A percentile compares a stretch with the other conserved stretches of the same genome.
Evolutionary conservation across 2,329 filamentous ascomycete genomes (phyloP).

Genomic region (Alternaria triticina): DNA sequence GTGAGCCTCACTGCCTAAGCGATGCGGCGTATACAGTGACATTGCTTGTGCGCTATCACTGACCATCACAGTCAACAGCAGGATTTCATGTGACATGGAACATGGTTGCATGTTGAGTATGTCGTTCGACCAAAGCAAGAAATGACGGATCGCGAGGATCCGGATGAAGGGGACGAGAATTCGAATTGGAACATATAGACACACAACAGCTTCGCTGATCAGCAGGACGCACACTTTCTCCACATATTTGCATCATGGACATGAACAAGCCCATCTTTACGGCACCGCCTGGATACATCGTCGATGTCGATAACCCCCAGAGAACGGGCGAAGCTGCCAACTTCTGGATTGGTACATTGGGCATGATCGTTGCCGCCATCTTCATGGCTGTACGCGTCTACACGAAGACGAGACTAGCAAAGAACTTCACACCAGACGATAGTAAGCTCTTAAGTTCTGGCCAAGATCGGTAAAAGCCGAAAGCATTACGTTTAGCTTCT

Average conservation of each 20-base stretch:
- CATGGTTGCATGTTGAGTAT: neutral
- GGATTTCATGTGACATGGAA: neutral
- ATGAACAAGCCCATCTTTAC: constrained; percentile 20
- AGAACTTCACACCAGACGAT: constrained; percentile 34
- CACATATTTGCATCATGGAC: constrained; percentile 2
- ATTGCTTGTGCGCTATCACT: neutral
- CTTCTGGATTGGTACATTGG: constrained; percentile 27
- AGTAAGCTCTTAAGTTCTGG: constrained; percentile 6
- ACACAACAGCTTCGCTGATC: neutral
- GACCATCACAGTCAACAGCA: neutral
- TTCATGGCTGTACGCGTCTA: constrained; percentile 36
- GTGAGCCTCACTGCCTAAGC: neutral
- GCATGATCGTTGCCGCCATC: constrained; percentile 25
- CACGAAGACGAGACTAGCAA: constrained; percentile 27
- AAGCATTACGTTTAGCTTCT: neutral
- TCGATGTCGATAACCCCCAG: constrained; percentile 34
- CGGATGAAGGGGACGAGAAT: neutral
- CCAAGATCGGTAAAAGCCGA: neutral
- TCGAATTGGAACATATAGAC: neutral
- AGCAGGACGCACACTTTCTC: neutral
- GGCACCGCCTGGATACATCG: constrained; percentile 33
- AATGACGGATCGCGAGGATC: neutral
- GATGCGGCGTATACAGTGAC: neutral
- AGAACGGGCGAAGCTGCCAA: constrained; percentile 17
- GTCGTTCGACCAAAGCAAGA: neutral